Evolutionary conservation across 352 stramenopile species (phyloP), one percentile per base, ranked within the genome.

Genomic region (Pythium biforme): DNA sequence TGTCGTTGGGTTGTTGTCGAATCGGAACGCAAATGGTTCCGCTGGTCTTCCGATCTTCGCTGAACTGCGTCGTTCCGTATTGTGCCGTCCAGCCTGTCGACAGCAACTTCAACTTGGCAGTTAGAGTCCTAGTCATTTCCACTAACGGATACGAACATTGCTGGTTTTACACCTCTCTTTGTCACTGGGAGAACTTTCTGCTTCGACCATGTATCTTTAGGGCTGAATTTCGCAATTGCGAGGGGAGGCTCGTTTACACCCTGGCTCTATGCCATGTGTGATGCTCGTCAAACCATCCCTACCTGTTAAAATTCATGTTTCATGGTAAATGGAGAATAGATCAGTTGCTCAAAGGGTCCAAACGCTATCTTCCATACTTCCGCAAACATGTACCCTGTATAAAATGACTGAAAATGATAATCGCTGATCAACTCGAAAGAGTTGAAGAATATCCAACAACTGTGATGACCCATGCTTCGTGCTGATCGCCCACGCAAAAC

Each of bases 211-310:
- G n/a, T n/a, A n/a, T n/a, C n/a, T n/a, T n/a, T n/a, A 17, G 5
- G 20, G 15, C 50, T 58, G 51, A 58, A 58, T 58, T 34, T 45
- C 33, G 52, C 52, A 58, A 34, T 48, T 48, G 52, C 52, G 19
- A 8, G 37, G 31, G 37, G 6, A 4, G 37, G 37, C 37, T 43
- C 37, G 37, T 43, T 43, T 43, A 1, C 37, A 43, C 14, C 37
- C 41, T 49, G 41, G 41, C 41, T 49, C 41, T 49, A 49, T n/a
- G 37, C 37, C 37, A n/a, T 43, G 15, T 19, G 37, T 7, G 17
- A 34, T 34, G 37, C 6, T 1, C n/a, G 37, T 43, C 37, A 43
- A 31, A 31, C 25, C 17, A 31, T 17, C 2, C 11, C 11, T 7
- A 15, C 11, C 37, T 43, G 31, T 34, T 34, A 34, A 34, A 34